Base-by-base conservation (phyloP, 1,284 basidiomycete genomes). In the Tilletia indica region DNA sequence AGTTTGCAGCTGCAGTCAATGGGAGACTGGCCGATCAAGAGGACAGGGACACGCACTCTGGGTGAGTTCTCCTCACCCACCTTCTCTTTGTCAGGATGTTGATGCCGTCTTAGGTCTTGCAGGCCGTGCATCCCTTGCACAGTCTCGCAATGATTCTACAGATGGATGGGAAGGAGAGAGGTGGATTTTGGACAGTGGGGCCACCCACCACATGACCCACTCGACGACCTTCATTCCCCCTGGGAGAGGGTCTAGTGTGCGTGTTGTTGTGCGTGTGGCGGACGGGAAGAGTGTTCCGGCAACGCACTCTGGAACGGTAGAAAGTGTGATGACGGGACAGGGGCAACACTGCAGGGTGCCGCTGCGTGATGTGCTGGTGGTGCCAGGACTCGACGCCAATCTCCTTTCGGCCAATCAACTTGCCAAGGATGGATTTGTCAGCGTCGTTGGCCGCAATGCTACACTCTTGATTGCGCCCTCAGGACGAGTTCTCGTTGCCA, bases 161-260 rank as follows among this genome's bases (percentile, higher is more conserved):
- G 6, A 25, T 54, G 14, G 49, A 16, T 19, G 16, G 4, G 49
- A 19, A 5, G 19, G n/a, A 54, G 21, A 25, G 5, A 61, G 25
- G 58, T 61, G 58, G 58, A 61, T 61, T 31, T 25, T 61, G 25
- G 58, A 61, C 34, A 34, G 25, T 25, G 58, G 58, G 14, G 58
- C 58, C 8, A 61, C 58, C 4, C 58, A 61, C 25, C 58, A 61
- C 58, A 61, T 61, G 58, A 61, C 58, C 9, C 4, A 6, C 6
- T n/a, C 49, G 19, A n/a, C 49, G 19, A 4, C 14, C 49, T n/a
- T 54, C 16, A 5, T 54, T 16, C 49, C 4, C 47, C n/a, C n/a
- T n/a, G n/a, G n/a, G n/a, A n/a, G n/a, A n/a, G n/a, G n/a, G n/a
- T n/a, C n/a, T n/a, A 45, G 42, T 5, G 42, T 45, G 4, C 49